These are phyloP conservation scores for Gilbertella persicaria DNA, from an alignment of 371 early-diverging fungal genomes.

Conservation along the genomic window DNA sequence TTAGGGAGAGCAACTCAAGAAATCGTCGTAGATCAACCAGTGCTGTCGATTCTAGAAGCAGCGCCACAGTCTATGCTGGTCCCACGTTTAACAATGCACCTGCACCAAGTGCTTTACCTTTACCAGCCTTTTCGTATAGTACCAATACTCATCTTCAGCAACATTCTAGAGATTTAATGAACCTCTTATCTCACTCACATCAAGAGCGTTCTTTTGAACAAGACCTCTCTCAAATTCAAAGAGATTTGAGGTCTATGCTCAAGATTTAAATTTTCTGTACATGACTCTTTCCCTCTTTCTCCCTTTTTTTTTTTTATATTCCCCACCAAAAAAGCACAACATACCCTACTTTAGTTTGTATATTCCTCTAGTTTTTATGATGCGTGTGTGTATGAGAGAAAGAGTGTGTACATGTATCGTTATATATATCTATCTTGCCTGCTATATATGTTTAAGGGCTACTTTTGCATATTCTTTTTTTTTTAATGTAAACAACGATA, in stretches of 20 bases:
- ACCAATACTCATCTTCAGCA: constrained; percentile 12
- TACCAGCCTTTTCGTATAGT: constrained; percentile 60
- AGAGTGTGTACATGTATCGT: not conserved
- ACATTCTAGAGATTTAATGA: constrained; percentile 34
- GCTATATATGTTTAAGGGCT: constrained; percentile 7
- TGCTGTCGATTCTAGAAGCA: constrained; percentile 14
- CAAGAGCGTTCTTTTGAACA: constrained; percentile 13
- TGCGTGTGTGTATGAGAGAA: not conserved
- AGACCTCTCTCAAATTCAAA: constrained; percentile 47
- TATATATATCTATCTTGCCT: not conserved
- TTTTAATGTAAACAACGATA: not conserved
- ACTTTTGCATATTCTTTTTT: not conserved
- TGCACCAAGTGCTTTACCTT: constrained; percentile 70
- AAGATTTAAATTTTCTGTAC: constrained; percentile 27
- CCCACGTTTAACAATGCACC: constrained; percentile 83
- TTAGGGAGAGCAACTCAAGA: too few species aligned
- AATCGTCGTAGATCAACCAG: constrained; percentile 18
- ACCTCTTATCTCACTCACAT: constrained; percentile 23
- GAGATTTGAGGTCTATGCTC: constrained; percentile 42
- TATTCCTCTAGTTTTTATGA: not conserved
- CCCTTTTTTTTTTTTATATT: not conserved
- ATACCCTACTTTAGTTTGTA: not conserved
- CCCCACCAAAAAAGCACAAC: not conserved
- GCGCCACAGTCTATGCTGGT: constrained; percentile 63
- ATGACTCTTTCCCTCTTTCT: not conserved